Base-by-base conservation (phyloP, 164 flowering plant species). In the Vitis riparia region DNA sequence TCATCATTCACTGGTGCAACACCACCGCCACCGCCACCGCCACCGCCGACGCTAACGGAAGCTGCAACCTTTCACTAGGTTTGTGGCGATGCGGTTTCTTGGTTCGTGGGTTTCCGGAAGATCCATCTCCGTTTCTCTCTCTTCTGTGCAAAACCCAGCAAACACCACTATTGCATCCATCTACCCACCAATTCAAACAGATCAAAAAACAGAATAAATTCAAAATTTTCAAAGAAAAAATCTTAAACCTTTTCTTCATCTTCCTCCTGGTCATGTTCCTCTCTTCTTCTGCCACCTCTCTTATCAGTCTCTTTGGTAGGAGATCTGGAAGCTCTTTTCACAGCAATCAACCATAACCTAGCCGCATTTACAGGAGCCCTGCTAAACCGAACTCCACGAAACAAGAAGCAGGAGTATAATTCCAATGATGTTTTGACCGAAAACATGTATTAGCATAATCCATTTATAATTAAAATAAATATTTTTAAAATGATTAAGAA, bases 101-200 rank as follows among this genome's bases (percentile, higher is more conserved):
- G 82, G n/a, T 29, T 72, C 3, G 69, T 32, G 3, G 79, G 63
- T 65, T 83, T 83, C 65, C 88, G 69, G 71, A 87, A 85, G 27
- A 83, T 53, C 91, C 91, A 87, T 64, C 86, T 85, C 15, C 80
- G 66, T 68, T 85, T 87, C 62, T 83, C 88, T 65, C 81, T 82
- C 78, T 83, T 85, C 87, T 87, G 77, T 70, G 60, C 0, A 58
- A 57, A 52, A 57, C 10, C 37, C 56, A 27, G 9, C 30, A 67
- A 58, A 65, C 32, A 58, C 51, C 51, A 62, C 27, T 8, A 52
- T 49, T 29, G 29, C 6, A 69, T 2, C 27, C 23, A 69, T 5
- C 65, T 11, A n/a, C 3, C 14, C 23, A 58, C 27, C 8, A 47
- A 49, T 27, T 12, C 12, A 50, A 17, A 50, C 59, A 17, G 37